Percentiles rank a stretch among this genome's conserved stretches.
Conservation (phyloP, 495 filamentous ascomycete genomes). For the Lasiosphaeris hirsuta region DNA sequence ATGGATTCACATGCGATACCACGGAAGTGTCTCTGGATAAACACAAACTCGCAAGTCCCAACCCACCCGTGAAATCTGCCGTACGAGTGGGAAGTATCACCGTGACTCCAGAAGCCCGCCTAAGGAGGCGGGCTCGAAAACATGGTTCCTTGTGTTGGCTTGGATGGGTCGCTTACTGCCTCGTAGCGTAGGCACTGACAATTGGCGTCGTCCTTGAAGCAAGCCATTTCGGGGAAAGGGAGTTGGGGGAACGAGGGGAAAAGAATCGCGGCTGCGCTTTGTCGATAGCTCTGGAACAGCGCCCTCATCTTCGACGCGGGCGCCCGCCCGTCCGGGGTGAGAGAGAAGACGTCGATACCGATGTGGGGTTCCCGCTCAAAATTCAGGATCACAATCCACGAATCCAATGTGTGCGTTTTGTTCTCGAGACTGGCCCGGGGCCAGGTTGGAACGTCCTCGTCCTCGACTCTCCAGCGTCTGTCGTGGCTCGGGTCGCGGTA, state of each 20-base stretch:
- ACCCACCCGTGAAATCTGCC: not conserved
- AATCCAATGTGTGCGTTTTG: not conserved
- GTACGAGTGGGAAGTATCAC: not conserved
- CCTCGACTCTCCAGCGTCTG: conserved; percentile 13
- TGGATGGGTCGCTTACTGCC: conserved; percentile 2
- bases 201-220: conserved; percentile 7
- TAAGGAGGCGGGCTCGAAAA: conserved; percentile 1
- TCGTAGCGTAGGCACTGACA: conserved; percentile 20
- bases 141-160: conserved; percentile 5
- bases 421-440: conserved; percentile 18
- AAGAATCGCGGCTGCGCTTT: conserved; percentile 15
- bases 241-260: conserved; percentile 8
- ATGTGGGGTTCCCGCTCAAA: conserved; percentile 22
- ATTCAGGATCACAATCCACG: conserved; percentile 10
- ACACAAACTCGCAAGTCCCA: not conserved
- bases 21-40: conserved; percentile 4
- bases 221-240: conserved; percentile 21
- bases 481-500: conserved; percentile 21
- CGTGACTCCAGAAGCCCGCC: not conserved
- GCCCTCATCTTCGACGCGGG: conserved; percentile 18
- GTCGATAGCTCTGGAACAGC: conserved; percentile 20
- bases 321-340: conserved; percentile 10
- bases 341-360: conserved; percentile 12
- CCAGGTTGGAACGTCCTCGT: conserved; percentile 17
- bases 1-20: not conserved